phyloP scores from a whole-genome alignment of 768 basidiomycete species.

The Tubosaeta sp. region DNA sequence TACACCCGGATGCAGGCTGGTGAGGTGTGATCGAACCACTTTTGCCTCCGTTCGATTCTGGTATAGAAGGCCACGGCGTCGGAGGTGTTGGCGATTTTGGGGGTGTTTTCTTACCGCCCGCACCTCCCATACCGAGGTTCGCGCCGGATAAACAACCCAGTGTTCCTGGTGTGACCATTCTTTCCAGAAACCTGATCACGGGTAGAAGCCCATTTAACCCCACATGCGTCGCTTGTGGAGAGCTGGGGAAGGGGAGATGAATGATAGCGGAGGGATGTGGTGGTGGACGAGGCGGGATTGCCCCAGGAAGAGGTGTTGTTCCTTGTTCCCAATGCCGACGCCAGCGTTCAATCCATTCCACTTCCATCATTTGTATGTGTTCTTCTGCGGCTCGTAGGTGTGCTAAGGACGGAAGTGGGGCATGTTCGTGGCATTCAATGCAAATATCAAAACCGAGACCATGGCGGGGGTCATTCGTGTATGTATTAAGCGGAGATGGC shows the following conservation, averaged over 20 bases:
- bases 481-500: slow-evolving; percentile 33
- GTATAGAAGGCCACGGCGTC: slow-evolving; percentile 17
- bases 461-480: slow-evolving; percentile 39
- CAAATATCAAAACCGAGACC: slow-evolving; percentile 79
- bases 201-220: slow-evolving; percentile 59
- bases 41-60: slow-evolving; percentile 12
- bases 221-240: slow-evolving; percentile 48
- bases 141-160: slow-evolving; percentile 15
- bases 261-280: slow-evolving; percentile 69
- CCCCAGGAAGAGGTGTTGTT: slow-evolving; percentile 4
- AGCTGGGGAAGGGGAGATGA: slow-evolving; percentile 72
- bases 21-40: slow-evolving; percentile 20
- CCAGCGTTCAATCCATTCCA: slow-evolving; percentile 54
- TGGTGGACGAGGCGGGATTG: slow-evolving; percentile 57
- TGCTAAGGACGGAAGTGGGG: slow-evolving; percentile 63
- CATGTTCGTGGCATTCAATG: slow-evolving; percentile 82
- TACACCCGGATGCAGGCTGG: background rate
- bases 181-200: slow-evolving; percentile 65
- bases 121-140: background rate
- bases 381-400: slow-evolving; percentile 75
- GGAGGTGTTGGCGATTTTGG: slow-evolving; percentile 8
- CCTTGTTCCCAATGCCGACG: slow-evolving; percentile 20
- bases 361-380: slow-evolving; percentile 62
- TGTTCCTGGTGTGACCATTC: slow-evolving; percentile 48
- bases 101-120: slow-evolving; percentile 2